A percentile compares a stretch with the other conserved stretches of the same genome.
phyloP scores from a whole-genome alignment of 805 yeast species.

The Hanseniaspora pseudoguilliermondii region DNA sequence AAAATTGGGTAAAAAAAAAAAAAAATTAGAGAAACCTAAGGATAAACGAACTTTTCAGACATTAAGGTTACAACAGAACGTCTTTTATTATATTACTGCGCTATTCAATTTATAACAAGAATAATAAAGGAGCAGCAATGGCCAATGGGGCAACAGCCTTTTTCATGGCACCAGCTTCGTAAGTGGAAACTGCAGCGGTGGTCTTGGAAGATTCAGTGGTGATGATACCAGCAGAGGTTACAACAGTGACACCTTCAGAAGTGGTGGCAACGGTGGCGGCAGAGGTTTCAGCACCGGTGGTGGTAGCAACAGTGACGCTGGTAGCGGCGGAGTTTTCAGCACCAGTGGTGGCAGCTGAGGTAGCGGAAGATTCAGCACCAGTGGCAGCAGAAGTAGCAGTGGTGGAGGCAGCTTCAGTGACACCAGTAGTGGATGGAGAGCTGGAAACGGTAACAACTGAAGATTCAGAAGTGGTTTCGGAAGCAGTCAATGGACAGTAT shows the following conservation, averaged over 20 bases:
- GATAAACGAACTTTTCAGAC: neutral
- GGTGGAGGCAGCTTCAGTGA: neutral
- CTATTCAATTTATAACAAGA: slow-evolving; percentile 24
- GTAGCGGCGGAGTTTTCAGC: slow-evolving; percentile 16
- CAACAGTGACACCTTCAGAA: neutral
- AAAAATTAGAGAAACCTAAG: neutral
- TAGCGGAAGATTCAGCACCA: neutral
- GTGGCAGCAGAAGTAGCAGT: neutral
- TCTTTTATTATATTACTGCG: too few species aligned
- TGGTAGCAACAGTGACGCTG: neutral
- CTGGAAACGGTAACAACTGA: too few species aligned
- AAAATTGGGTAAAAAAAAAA: too few species aligned
- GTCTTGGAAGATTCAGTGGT: neutral
- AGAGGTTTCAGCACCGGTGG: neutral
- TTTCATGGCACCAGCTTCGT: slow-evolving; percentile 32
- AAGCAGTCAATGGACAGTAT: slow-evolving; percentile 47
- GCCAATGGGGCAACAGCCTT: slow-evolving; percentile 37
- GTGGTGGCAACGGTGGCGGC: neutral
- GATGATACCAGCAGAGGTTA: neutral
- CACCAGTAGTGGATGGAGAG: too few species aligned
- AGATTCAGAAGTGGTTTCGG: slow-evolving; percentile 24
- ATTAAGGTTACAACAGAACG: neutral
- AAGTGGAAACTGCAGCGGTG: neutral
- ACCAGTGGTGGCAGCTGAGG: slow-evolving; percentile 16
- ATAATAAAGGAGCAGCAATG: slow-evolving; percentile 38